Evolutionary conservation across 192 early-diverging fungal genomes (phyloP).

Genomic region (Linderina pennispora): DNA sequence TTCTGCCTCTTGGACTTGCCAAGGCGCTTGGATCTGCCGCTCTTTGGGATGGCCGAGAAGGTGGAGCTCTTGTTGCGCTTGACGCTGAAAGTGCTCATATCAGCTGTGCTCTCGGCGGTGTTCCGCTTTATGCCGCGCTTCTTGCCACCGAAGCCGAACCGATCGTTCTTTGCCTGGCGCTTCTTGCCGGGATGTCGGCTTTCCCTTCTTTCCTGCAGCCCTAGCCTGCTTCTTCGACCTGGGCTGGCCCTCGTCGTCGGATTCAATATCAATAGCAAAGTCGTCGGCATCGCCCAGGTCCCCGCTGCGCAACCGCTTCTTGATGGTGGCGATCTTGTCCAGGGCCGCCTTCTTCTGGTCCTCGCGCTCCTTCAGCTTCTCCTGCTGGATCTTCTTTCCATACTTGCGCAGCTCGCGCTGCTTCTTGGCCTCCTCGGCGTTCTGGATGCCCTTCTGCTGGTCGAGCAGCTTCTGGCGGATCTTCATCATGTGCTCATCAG

Average conservation of each 20-base stretch:
- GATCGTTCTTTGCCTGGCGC: constrained; percentile 68
- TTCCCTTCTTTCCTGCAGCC: constrained; percentile 16
- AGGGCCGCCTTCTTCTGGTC: constrained; percentile 80
- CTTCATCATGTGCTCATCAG: constrained; percentile 89
- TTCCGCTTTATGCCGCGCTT: constrained; percentile 76
- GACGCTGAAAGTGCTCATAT: constrained; percentile 60
- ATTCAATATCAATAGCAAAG: constrained; percentile 42
- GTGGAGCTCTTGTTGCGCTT: constrained; percentile 35
- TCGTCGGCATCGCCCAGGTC: constrained; percentile 38
- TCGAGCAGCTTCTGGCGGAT: constrained; percentile 83
- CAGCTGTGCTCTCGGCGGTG: constrained; percentile 66
- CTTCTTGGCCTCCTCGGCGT: constrained; percentile 75
- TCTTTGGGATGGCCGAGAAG: constrained; percentile 16
- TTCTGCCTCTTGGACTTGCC: constrained; percentile 42
- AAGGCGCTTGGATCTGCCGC: constrained; percentile 29
- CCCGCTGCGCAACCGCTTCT: constrained; percentile 69
- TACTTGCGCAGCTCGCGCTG: constrained; percentile 93
- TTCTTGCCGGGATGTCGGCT: constrained; percentile 36
- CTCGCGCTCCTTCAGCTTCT: constrained; percentile 84
- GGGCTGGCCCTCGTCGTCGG: constrained; percentile 16
- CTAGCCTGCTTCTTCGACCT: constrained; percentile 13
- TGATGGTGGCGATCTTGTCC: constrained; percentile 86
- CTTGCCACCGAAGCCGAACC: constrained; percentile 90
- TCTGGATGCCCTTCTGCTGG: constrained; percentile 72
- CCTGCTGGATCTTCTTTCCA: constrained; percentile 93